Base-by-base conservation (phyloP, 768 basidiomycete genomes). In the Xerocomus brunneocitrinus region DNA sequence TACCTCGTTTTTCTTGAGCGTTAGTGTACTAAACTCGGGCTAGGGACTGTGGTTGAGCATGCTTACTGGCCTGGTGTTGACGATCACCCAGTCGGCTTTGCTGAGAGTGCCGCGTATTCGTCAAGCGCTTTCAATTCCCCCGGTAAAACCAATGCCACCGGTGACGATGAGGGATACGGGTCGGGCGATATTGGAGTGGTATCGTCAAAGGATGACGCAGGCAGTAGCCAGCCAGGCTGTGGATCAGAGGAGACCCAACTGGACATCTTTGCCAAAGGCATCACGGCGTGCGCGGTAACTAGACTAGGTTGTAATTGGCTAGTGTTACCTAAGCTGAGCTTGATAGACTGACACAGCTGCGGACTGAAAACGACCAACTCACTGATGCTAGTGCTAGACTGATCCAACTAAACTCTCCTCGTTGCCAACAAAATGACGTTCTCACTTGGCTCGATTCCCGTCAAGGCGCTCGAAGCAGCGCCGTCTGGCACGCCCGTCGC, bases 31-130 rank as follows among this genome's bases (percentile, higher is more conserved):
- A 32, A 67, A 55, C 14, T 22, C 4, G 38, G 2, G 5, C 5
- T 48, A 86, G 83, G 85, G 81, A 12, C 61, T 85, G 42, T 74
- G 81, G 56, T 60, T 87, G 52, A 82, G 84, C 69, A 73, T 85
- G 69, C 64, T 78, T 3, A 74, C 79, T 38, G 78, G 82, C 54
- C 75, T 81, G 62, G 0, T 55, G 4, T 42, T 78, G 52, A 73
- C 80, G 31, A 66, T 75, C 34, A 28, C 75, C 10, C 85, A 87
- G 61, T 75, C 78, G 5, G 28, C 66, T 8, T 8, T 80, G 46
- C 67, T 86, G 24, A 76, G 76, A 34, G 57, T 66, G 8, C 70
- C 74, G 22, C 62, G 67, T 8, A 66, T 82, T 38, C 76, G 81
- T 32, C 66, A 64, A 27, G 46, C 62, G 9, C 64, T 79, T 25